phyloP scores from a whole-genome alignment of 306 rosid genomes.

The Mimosa pudica region DNA sequence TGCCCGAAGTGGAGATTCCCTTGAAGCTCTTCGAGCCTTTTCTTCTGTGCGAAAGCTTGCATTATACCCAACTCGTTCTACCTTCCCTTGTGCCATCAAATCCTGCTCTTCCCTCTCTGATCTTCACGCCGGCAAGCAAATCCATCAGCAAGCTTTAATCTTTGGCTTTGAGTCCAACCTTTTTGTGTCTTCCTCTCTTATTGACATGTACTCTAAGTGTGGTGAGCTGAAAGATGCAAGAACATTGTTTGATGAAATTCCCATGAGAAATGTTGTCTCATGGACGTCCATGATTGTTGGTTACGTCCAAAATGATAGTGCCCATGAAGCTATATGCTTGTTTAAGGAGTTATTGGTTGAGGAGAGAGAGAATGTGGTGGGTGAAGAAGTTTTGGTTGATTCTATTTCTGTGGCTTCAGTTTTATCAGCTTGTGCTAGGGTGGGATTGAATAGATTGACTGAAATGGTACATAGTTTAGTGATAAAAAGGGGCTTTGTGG shows the following conservation, averaged over 20 bases:
- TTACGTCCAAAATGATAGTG: slow-evolving; percentile 54
- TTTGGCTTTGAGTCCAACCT: slow-evolving; percentile 65
- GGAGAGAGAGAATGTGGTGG: slow-evolving; percentile 40
- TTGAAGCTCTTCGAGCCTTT: slow-evolving; percentile 80
- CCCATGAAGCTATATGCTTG: slow-evolving; percentile 49
- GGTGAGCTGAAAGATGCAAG: slow-evolving; percentile 58
- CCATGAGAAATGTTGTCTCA: slow-evolving; percentile 66
- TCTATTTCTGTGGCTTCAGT: slow-evolving; percentile 63
- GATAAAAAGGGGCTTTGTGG: slow-evolving; percentile 66
- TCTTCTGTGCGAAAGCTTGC: slow-evolving; percentile 76
- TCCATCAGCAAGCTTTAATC: slow-evolving; percentile 76
- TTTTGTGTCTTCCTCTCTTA: slow-evolving; percentile 74
- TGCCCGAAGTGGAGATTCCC: slow-evolving; percentile 73
- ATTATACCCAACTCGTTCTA: slow-evolving; percentile 64
- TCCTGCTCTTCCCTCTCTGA: slow-evolving; percentile 77
- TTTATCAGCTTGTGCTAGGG: slow-evolving; percentile 73
- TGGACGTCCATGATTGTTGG: slow-evolving; percentile 83
- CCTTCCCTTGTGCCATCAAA: slow-evolving; percentile 81
- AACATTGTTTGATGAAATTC: slow-evolving; percentile 70
- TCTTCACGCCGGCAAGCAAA: slow-evolving; percentile 63
- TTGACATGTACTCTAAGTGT: slow-evolving; percentile 80
- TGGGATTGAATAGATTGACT: slow-evolving; percentile 52
- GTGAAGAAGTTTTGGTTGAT: slow-evolving; percentile 49
- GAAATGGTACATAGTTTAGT: slow-evolving; percentile 69
- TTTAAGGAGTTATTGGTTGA: slow-evolving; percentile 66